These are phyloP conservation scores for Peniophora sp. DNA, from an alignment of 1,284 basidiomycete genomes.

Conservation along the genomic window DNA sequence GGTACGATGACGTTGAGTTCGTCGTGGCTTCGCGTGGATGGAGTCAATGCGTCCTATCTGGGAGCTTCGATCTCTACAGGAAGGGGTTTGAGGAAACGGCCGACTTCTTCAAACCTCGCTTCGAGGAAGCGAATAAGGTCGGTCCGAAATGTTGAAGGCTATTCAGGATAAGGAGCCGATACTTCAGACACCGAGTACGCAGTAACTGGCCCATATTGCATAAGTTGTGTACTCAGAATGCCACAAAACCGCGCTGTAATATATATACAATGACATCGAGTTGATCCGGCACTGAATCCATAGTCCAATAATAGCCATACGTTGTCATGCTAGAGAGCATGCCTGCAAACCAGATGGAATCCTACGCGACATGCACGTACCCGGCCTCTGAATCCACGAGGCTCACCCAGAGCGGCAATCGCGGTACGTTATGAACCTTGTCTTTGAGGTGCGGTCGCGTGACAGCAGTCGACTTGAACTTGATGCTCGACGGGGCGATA, in stretches of 20 bases:
- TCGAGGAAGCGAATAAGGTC: conserved; percentile 78
- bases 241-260: too few species aligned
- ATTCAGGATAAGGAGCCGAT: conserved; percentile 47
- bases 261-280: too few species aligned
- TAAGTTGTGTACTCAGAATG: too few species aligned
- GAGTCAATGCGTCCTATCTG: conserved; percentile 92
- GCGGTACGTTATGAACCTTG: background rate
- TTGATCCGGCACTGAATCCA: too few species aligned
- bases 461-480: conserved; percentile 14
- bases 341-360: too few species aligned
- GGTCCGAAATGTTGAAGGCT: conserved; percentile 87
- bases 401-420: conserved; percentile 1
- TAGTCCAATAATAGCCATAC: too few species aligned
- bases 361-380: too few species aligned
- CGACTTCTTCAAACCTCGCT: conserved; percentile 80
- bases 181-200: too few species aligned
- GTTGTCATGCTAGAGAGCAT: too few species aligned
- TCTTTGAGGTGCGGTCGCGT: background rate
- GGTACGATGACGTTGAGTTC: conserved; percentile 91
- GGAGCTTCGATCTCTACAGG: conserved; percentile 86
- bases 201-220: too few species aligned
- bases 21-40: conserved; percentile 93
- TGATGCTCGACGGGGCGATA: conserved; percentile 30
- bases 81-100: conserved; percentile 78
- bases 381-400: background rate